These are phyloP conservation scores for Metarhizium rileyi DNA, from an alignment of 2,329 filamentous ascomycete species.

Conservation along the genomic window DNA sequence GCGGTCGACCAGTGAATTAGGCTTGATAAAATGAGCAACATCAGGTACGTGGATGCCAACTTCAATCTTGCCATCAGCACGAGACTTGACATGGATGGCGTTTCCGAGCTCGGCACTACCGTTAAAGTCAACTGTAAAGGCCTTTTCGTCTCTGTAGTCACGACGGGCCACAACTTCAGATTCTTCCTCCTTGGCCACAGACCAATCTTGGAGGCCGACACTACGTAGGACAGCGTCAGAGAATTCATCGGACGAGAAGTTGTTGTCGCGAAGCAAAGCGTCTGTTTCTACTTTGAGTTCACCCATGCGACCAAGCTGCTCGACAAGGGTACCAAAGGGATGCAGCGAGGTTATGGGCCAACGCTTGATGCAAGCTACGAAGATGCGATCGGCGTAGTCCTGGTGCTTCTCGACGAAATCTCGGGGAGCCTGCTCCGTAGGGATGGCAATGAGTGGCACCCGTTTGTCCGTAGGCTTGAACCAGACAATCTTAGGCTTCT, in stretches of 20 bases:
- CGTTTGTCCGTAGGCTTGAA: conserved; percentile 99
- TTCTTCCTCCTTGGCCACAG: conserved; percentile 73
- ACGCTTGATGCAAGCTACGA: conserved; percentile 97
- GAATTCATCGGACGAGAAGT: conserved; percentile 95
- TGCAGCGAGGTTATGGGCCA: conserved; percentile 99
- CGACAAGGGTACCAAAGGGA: conserved; percentile 93
- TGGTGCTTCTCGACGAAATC: conserved; percentile 99
- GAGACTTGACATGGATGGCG: conserved; percentile 82
- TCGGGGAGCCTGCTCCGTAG: conserved; percentile 91
- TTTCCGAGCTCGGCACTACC: conserved; percentile 83
- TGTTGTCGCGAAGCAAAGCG: conserved; percentile 93
- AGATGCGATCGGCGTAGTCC: conserved; percentile 94
- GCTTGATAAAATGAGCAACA: conserved; percentile 93
- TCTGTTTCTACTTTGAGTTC: conserved; percentile 97
- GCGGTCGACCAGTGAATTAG: conserved; percentile 87
- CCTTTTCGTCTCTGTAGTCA: conserved; percentile 81
- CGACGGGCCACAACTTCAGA: conserved; percentile 62
- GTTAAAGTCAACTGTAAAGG: conserved; percentile 87
- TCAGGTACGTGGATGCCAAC: conserved; percentile 93
- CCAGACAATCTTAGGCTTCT: conserved; percentile 99
- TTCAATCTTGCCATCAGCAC: conserved; percentile 77
- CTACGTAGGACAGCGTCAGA: conserved; percentile 92
- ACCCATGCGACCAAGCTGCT: conserved; percentile 94
- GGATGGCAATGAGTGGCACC: conserved; percentile 94
- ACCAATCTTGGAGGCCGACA: conserved; percentile 87